Evolutionary conservation across 2,329 filamentous ascomycete species (phyloP), one percentile per base, ranked within the genome.

Genomic region (Fusarium sambucinum): DNA sequence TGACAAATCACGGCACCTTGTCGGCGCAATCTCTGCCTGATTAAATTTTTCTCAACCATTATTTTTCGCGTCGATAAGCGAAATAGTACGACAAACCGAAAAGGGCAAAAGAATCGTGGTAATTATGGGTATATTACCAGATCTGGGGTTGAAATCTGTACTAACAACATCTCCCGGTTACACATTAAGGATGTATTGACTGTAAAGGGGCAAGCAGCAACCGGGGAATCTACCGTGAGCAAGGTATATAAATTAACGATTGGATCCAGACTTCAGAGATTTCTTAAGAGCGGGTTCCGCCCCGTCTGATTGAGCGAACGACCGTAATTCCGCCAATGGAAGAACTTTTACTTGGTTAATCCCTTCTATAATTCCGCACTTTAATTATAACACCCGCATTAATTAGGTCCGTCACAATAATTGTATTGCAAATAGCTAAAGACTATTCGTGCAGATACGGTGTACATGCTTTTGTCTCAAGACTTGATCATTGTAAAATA

Each of bases 271-370:
- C 21, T 23, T 32, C 46, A 23, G 46, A n/a, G 13, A 50, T 50
- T 38, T 38, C 19, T n/a, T n/a, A n/a, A 29, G 6, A 29, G 30
- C 11, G 46, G 32, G 33, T 37, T 27, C 23, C 13, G 32, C 23
- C 17, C 32, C 32, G 32, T 48, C 45, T 21, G 45, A 48, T 33
- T 12, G 30, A 48, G 7, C 14, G 21, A 19, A 38, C 14, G 21
- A 16, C 13, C 25, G 19, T 37, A 50, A 37, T 50, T 50, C 46
- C 46, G 46, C 46, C 46, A 50, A 32, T 50, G 32, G 33, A 16
- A 38, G 17, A 23, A 45, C 46, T 32, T 23, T 23, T 16, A 32
- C 11, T 16, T 17, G 17, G 12, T 23, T 33, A 10, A 23, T 33
- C 29, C 23, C 21, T 13, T n/a, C 23, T 38, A 38, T 16, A 38